A percentile compares a stretch with the other conserved stretches of the same genome.
These are phyloP conservation scores for Salix exigua DNA, from an alignment of 345 rosid genomes.

Conservation along the genomic window DNA sequence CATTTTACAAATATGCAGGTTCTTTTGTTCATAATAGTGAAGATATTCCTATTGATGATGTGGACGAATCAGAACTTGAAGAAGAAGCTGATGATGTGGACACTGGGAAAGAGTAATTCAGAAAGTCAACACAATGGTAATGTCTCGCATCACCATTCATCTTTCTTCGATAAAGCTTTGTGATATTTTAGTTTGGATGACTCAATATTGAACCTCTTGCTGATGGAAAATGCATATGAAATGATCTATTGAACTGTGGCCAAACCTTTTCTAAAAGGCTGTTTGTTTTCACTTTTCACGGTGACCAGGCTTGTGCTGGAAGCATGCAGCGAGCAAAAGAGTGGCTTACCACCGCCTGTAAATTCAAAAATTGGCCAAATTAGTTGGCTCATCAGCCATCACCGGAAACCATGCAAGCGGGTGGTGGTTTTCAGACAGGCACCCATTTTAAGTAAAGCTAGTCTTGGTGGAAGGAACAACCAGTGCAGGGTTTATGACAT, in stretches of 20 bases:
- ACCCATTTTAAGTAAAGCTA: not conserved
- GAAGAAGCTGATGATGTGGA: slow-evolving; percentile 32
- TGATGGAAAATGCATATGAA: not conserved
- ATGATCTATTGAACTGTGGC: not conserved
- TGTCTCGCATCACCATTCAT: not conserved
- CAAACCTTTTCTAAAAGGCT: not conserved
- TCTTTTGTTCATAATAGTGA: slow-evolving; percentile 36
- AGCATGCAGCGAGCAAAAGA: not conserved
- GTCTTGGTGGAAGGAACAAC: not conserved
- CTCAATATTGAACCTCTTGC: too few species aligned
- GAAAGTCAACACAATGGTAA: slow-evolving; percentile 1
- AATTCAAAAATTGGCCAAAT: not conserved
- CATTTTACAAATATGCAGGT: slow-evolving; percentile 27
- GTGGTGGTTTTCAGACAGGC: not conserved
- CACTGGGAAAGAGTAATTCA: slow-evolving; percentile 18
- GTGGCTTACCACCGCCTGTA: not conserved
- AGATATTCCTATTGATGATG: slow-evolving; percentile 74
- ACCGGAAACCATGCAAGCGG: not conserved
- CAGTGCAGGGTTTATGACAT: not conserved
- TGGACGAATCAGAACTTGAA: slow-evolving; percentile 51
- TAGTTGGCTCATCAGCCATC: not conserved
- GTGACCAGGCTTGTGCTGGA: not conserved
- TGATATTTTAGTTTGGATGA: too few species aligned
- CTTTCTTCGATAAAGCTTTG: too few species aligned
- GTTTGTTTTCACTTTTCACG: not conserved